These are phyloP conservation scores for Gastrolobium bilobum DNA, from an alignment of 306 rosid species.

Conservation along the genomic window DNA sequence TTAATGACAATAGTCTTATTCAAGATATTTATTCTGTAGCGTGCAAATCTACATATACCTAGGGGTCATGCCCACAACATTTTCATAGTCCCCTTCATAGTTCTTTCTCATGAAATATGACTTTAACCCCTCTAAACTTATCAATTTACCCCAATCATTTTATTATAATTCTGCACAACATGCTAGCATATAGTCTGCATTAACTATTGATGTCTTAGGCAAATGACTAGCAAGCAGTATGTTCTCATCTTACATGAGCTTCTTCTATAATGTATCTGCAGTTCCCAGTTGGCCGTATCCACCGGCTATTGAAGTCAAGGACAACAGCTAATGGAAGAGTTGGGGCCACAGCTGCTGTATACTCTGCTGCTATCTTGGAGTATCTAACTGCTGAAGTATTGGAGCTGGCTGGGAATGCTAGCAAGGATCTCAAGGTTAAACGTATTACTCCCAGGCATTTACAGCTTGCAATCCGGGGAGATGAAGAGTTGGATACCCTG, in stretches of 20 bases:
- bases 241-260: constrained; percentile 22
- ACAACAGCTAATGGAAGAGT: constrained; percentile 78
- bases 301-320: constrained; percentile 73
- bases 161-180: not conserved
- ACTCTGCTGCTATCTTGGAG: constrained; percentile 85
- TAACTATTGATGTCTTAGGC: not conserved
- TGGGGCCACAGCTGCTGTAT: constrained; percentile 86
- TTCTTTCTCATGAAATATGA: not conserved
- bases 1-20: constrained; percentile 14
- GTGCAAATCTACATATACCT: not conserved
- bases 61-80: too few species aligned
- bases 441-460: constrained; percentile 83
- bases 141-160: not conserved
- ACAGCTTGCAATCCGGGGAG: constrained; percentile 85
- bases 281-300: constrained; percentile 88
- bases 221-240: constrained; percentile 1
- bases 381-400: constrained; percentile 82
- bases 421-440: constrained; percentile 86
- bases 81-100: too few species aligned
- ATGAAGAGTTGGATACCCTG: constrained; percentile 79
- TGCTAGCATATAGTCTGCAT: constrained; percentile 9
- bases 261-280: constrained; percentile 51
- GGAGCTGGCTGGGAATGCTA: constrained; percentile 86
- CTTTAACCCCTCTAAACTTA: not conserved
- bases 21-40: not conserved